Conservation (phyloP, 2,329 filamentous ascomycete genomes). For the Diaporthe destruens region DNA sequence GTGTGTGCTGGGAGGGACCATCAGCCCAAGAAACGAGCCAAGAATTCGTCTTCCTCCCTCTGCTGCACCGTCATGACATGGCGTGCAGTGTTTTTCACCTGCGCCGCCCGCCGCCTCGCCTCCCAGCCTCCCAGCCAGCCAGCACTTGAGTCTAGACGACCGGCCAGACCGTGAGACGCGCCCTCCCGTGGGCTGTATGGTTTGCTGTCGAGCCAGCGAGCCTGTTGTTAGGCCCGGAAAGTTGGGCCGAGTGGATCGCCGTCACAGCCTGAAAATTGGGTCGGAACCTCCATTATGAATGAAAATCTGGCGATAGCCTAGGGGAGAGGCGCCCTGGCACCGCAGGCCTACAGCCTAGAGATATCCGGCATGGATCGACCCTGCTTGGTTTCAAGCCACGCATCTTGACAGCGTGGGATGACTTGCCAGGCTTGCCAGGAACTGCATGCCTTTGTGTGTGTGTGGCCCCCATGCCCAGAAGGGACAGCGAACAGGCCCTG, state of each 20-base stretch:
- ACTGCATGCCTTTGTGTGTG: not conserved
- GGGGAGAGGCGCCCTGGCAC: slow-evolving; percentile 19
- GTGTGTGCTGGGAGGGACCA: slow-evolving; percentile 14
- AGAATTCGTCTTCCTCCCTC: not conserved
- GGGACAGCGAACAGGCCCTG: slow-evolving; percentile 1
- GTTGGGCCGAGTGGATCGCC: slow-evolving; percentile 42
- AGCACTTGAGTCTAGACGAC: not conserved
- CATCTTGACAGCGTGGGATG: slow-evolving; percentile 32
- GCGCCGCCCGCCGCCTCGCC: slow-evolving; percentile 1
- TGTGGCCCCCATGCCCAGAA: slow-evolving; percentile 21
- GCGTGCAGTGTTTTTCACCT: slow-evolving; percentile 12
- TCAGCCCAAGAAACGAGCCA: not conserved
- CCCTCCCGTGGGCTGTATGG: slow-evolving; percentile 17
- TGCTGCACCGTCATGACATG: not conserved
- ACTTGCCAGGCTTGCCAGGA: not conserved
- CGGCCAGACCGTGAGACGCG: slow-evolving; percentile 15
- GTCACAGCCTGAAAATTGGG: slow-evolving; percentile 26
- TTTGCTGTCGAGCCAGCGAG: slow-evolving; percentile 15
- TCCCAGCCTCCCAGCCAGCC: slow-evolving; percentile 8
- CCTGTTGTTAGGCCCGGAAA: slow-evolving; percentile 38
- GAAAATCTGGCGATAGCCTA: slow-evolving; percentile 34
- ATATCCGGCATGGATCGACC: slow-evolving; percentile 28
- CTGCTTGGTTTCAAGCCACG: slow-evolving; percentile 27
- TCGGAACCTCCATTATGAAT: slow-evolving; percentile 29
- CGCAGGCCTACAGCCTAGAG: slow-evolving; percentile 12